phyloP scores from a whole-genome alignment of 148 eudicot species.

The Hydrangea macrophylla region DNA sequence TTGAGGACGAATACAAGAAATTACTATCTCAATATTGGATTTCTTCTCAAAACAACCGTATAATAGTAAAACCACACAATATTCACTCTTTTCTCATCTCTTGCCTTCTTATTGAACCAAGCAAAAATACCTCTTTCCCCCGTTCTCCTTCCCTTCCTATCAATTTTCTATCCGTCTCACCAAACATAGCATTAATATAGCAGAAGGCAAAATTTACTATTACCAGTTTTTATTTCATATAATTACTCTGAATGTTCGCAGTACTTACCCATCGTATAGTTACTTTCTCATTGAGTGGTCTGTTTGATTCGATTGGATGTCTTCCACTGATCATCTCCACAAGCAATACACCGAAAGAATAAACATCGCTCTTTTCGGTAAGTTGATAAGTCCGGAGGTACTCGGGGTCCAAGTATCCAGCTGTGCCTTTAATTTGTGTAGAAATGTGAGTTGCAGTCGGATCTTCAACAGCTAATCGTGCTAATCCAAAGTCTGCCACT shows the following conservation, averaged over 20 bases:
- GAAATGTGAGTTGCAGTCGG: conserved; percentile 59
- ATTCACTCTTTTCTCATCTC: too few relatives aligned
- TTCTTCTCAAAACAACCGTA: too few relatives aligned
- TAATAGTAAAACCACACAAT: too few relatives aligned
- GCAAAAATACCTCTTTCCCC: too few relatives aligned
- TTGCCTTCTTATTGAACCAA: too few relatives aligned
- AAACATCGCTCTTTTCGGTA: conserved; percentile 82
- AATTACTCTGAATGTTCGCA: not conserved
- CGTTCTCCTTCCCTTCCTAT: too few relatives aligned
- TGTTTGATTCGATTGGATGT: conserved; percentile 49
- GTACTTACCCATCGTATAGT: conserved; percentile 68
- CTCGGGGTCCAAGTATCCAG: conserved; percentile 84
- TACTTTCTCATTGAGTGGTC: conserved; percentile 39
- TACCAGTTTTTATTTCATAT: not conserved
- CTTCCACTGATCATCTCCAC: conserved; percentile 72
- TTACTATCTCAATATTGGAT: too few relatives aligned
- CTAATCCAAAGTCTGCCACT: conserved; percentile 87
- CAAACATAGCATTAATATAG: too few relatives aligned
- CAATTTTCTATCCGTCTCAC: too few relatives aligned
- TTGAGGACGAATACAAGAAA: too few relatives aligned
- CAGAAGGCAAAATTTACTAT: too few relatives aligned
- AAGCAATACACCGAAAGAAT: conserved; percentile 75
- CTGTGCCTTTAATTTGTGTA: conserved; percentile 75
- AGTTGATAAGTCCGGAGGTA: conserved; percentile 68
- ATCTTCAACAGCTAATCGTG: conserved; percentile 54